phyloP scores from a whole-genome alignment of 2,329 filamentous ascomycete genomes.

The Calonectria crousiana region DNA sequence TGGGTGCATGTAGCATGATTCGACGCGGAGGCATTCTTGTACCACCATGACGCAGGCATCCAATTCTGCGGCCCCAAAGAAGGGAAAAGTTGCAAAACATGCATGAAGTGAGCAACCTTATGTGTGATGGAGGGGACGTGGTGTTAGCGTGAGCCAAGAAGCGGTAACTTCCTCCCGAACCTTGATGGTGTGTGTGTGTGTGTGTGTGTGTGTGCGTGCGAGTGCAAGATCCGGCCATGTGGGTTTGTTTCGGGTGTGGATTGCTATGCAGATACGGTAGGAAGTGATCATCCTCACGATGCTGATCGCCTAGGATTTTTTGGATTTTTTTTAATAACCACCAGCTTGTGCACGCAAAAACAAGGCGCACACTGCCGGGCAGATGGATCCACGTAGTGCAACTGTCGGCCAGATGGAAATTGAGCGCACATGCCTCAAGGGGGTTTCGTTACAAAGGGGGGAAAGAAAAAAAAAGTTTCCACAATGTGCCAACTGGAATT shows the following conservation, averaged over 20 bases:
- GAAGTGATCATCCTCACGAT: slow-evolving; percentile 1
- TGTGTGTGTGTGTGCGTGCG: background rate
- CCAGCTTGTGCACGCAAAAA: background rate
- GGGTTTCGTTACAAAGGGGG: background rate
- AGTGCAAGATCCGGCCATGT: background rate
- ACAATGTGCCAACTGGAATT: background rate
- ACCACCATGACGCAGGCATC: background rate
- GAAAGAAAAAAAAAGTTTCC: background rate
- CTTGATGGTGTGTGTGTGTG: background rate
- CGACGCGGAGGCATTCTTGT: background rate
- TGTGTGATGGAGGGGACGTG: background rate
- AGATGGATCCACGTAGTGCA: background rate
- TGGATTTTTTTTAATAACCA: background rate
- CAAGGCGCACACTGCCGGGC: background rate
- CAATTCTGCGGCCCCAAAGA: background rate
- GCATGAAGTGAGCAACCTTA: background rate
- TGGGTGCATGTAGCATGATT: background rate
- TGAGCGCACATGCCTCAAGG: background rate
- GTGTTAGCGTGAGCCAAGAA: background rate
- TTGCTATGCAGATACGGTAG: background rate
- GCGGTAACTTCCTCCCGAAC: slow-evolving; percentile 8
- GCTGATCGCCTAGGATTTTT: slow-evolving; percentile 1
- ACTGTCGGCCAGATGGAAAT: background rate
- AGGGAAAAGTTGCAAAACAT: background rate
- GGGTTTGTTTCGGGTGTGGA: background rate